Conservation (phyloP, 805 yeast genomes). For the Metschnikowia gelsemii region DNA sequence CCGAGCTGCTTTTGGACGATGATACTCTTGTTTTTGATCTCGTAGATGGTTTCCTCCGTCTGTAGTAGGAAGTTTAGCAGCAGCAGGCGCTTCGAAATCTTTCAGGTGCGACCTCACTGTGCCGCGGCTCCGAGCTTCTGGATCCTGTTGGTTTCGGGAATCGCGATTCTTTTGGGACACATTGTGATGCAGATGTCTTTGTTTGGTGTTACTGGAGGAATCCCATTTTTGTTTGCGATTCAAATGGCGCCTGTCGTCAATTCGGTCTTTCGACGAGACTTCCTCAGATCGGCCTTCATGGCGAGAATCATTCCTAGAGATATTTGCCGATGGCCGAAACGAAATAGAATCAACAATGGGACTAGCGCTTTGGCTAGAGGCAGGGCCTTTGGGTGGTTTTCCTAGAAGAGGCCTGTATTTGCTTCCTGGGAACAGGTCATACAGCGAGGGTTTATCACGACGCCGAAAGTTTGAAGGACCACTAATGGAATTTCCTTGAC, state of each 20-base stretch:
- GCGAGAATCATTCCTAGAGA: background rate
- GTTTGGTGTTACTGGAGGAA: conserved; percentile 1
- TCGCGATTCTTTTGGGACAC: background rate
- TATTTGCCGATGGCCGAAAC: background rate
- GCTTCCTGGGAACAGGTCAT: conserved; percentile 19
- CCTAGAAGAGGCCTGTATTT: conserved; percentile 14
- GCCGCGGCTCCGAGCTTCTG: background rate
- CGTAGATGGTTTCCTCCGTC: background rate
- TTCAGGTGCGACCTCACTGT: background rate
- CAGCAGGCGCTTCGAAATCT: conserved; percentile 2
- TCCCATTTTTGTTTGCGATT: conserved; percentile 12
- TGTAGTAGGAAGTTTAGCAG: background rate
- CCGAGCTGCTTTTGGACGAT: background rate
- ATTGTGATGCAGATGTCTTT: background rate
- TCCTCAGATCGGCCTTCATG: background rate
- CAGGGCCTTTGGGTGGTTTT: conserved; percentile 7
- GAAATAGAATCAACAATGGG: background rate
- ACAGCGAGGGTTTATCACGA: conserved; percentile 8
- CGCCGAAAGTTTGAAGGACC: background rate
- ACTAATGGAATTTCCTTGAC: background rate
- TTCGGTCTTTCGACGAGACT: background rate
- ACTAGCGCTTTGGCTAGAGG: background rate
- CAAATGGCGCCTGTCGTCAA: conserved; percentile 14
- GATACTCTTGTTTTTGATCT: background rate
- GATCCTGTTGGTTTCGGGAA: background rate